phyloP scores from a whole-genome alignment of 108 stramenopile species.

The Pelagomonas calceolata region DNA sequence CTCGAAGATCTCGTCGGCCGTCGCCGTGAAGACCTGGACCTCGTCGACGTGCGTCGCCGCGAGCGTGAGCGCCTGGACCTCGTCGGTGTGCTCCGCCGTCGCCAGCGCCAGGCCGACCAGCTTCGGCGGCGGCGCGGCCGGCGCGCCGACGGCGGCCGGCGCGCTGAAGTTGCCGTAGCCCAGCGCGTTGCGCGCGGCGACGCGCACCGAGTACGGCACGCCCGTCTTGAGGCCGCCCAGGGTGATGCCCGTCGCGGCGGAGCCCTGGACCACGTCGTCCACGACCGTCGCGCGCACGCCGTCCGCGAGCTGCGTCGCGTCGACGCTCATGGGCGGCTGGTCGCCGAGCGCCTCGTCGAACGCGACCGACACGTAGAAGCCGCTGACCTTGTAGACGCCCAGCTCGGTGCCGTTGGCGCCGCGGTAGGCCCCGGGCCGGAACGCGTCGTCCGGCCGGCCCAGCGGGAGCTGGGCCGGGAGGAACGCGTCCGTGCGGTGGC shows the following conservation, averaged over 20 bases:
- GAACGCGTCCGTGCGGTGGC: constrained; percentile 1
- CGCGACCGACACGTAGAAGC: constrained; percentile 35
- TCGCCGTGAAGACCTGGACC: constrained; percentile 48
- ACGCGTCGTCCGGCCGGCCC: neutral
- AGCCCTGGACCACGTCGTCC: constrained; percentile 35
- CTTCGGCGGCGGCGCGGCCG: neutral
- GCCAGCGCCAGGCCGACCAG: constrained; percentile 60
- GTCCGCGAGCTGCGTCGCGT: constrained; percentile 18
- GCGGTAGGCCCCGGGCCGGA: neutral
- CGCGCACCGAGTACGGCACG: constrained; percentile 47
- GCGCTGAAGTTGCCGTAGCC: constrained; percentile 25
- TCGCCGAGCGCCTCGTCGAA: constrained; percentile 57
- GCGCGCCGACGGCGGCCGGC: too few relatives aligned
- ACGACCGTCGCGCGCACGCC: constrained; percentile 39
- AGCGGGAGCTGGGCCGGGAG: neutral
- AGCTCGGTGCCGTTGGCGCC: neutral
- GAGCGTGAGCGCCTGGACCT: constrained; percentile 55
- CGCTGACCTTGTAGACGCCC: constrained; percentile 9
- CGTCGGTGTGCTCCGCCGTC: constrained; percentile 56
- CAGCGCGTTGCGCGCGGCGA: constrained; percentile 44
- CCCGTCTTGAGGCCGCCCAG: constrained; percentile 42
- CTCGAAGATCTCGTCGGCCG: constrained; percentile 46
- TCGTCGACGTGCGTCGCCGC: constrained; percentile 58
- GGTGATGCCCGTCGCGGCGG: constrained; percentile 29
- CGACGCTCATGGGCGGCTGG: constrained; percentile 27